phyloP scores from a whole-genome alignment of 1,284 basidiomycete species.

The Sutorius eximius region DNA sequence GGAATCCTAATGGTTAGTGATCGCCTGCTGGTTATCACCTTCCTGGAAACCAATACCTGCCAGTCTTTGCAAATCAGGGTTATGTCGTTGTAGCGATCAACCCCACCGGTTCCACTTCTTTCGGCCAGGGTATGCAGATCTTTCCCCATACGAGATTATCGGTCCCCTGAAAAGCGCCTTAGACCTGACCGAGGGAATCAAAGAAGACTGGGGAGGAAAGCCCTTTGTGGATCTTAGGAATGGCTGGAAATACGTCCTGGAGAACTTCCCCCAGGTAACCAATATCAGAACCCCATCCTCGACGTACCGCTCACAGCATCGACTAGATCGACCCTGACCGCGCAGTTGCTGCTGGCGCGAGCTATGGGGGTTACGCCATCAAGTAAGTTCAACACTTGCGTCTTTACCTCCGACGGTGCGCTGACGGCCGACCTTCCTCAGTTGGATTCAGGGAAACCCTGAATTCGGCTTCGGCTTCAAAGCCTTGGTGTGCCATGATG shows the following conservation, averaged over 20 bases:
- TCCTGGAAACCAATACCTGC: neutral
- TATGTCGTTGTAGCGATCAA: constrained; percentile 86
- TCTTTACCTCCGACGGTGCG: neutral
- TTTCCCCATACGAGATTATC: neutral
- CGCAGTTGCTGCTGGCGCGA: constrained; percentile 79
- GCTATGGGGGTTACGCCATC: constrained; percentile 82
- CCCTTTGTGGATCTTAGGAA: constrained; percentile 80
- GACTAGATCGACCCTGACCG: constrained; percentile 75
- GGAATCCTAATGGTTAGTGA: constrained; percentile 77
- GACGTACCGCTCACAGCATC: constrained; percentile 10
- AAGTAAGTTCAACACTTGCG: constrained; percentile 49
- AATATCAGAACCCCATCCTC: neutral
- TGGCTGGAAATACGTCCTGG: constrained; percentile 72
- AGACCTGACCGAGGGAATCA: constrained; percentile 82
- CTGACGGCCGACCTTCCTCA: constrained; percentile 35
- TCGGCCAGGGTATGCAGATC: constrained; percentile 67
- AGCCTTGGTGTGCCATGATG: constrained; percentile 85
- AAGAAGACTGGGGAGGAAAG: constrained; percentile 81
- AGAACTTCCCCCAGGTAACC: constrained; percentile 69
- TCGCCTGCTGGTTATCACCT: neutral
- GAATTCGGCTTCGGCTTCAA: constrained; percentile 85
- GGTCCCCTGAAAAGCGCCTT: constrained; percentile 4
- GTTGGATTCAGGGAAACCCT: constrained; percentile 94
- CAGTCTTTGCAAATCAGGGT: constrained; percentile 79
- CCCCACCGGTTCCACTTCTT: constrained; percentile 86